phyloP scores from a whole-genome alignment of 139 green algal species.

The Pseudopediastrum boryanum region DNA sequence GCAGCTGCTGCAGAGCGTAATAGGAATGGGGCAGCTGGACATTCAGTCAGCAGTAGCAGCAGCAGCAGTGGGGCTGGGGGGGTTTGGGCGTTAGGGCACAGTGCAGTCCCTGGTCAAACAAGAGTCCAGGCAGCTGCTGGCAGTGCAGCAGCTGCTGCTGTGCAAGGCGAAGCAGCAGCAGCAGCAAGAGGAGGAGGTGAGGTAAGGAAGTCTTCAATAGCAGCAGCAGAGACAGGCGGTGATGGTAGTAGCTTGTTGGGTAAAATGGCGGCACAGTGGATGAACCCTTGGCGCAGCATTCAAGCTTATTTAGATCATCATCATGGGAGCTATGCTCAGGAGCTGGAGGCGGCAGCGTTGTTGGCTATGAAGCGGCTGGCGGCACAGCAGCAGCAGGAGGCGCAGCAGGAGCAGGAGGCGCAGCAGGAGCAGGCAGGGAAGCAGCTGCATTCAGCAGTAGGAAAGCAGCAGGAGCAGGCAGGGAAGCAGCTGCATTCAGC shows the following conservation, averaged over 20 bases:
- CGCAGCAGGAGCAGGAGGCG: constrained; percentile 8
- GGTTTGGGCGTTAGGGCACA: background rate
- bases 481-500: too few species aligned
- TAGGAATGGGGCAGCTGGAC: background rate
- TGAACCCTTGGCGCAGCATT: constrained; percentile 14
- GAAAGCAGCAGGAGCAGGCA: too few species aligned
- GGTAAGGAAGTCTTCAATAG: too few species aligned
- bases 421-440: too few species aligned
- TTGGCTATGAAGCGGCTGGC: background rate
- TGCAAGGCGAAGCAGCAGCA: too few species aligned
- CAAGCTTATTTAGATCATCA: constrained; percentile 73
- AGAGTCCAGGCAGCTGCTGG: background rate
- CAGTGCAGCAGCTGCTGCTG: background rate
- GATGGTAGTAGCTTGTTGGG: background rate
- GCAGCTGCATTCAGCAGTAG: too few species aligned
- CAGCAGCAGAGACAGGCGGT: background rate
- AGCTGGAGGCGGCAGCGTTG: constrained; percentile 64
- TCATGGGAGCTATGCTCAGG: constrained; percentile 64
- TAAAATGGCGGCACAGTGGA: background rate
- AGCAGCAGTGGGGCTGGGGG: background rate
- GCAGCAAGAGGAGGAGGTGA: too few species aligned
- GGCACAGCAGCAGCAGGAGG: background rate
- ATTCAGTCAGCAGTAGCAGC: constrained; percentile 9
- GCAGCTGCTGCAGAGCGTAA: too few species aligned
- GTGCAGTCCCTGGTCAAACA: background rate